Evolutionary conservation across 2,329 filamentous ascomycete species (phyloP).

Genomic region (Claviceps sp.): DNA sequence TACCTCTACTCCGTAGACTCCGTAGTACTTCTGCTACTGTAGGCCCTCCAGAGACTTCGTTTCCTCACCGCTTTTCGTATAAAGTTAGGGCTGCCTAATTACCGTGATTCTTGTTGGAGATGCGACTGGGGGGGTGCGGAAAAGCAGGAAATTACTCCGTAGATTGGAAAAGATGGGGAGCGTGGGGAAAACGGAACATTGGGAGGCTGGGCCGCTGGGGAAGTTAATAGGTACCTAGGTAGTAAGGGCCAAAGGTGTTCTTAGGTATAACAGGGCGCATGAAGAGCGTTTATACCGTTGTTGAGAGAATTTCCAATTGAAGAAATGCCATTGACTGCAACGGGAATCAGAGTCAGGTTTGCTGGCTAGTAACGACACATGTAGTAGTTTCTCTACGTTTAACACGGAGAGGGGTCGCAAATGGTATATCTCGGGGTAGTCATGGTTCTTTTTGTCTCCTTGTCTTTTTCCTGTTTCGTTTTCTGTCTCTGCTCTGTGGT

Average conservation of each 20-base stretch:
- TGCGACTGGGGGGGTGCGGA: neutral
- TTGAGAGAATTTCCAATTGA: too few relatives aligned
- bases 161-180: neutral
- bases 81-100: too few relatives aligned
- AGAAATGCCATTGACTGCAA: too few relatives aligned
- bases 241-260: neutral
- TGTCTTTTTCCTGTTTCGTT: neutral
- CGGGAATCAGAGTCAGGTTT: too few relatives aligned
- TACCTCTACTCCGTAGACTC: too few relatives aligned
- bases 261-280: neutral
- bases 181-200: neutral
- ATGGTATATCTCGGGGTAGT: neutral
- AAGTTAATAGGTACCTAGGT: neutral
- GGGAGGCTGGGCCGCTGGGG: neutral
- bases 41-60: too few relatives aligned
- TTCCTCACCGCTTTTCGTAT: constrained; percentile 1
- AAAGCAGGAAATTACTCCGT: too few relatives aligned
- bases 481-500: neutral
- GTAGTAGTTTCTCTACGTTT: too few relatives aligned
- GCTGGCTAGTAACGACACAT: too few relatives aligned
- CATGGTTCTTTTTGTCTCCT: neutral
- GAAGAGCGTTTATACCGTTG: neutral
- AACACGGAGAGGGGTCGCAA: neutral
- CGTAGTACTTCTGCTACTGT: too few relatives aligned
- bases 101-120: neutral